Evolutionary conservation across 306 rosid genomes (phyloP).

Genomic region (Cicer arietinum): DNA sequence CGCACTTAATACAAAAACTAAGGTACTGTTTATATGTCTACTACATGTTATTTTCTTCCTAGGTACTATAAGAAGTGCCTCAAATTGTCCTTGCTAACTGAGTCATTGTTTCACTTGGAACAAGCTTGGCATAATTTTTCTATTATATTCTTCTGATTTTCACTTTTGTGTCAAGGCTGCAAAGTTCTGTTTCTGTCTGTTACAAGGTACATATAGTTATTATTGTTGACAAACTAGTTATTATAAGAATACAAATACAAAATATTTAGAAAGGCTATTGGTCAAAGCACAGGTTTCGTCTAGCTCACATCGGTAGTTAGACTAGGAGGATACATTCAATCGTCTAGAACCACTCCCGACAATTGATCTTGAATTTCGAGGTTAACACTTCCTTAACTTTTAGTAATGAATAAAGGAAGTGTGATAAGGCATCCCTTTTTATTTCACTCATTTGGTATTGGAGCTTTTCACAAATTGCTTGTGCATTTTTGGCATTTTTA

Average conservation of each 20-base stretch:
- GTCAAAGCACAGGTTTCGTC: conserved; percentile 15
- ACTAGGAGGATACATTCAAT: conserved; percentile 18
- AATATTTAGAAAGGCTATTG: conserved; percentile 22
- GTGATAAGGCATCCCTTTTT: conserved; percentile 1
- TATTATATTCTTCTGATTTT: neutral
- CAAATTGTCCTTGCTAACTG: conserved; percentile 18
- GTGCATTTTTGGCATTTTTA: conserved; percentile 25
- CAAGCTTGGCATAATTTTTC: conserved; percentile 27
- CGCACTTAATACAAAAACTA: conserved; percentile 83
- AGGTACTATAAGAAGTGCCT: conserved; percentile 9
- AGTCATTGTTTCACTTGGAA: neutral
- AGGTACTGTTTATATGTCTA: conserved; percentile 58
- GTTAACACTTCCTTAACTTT: conserved; percentile 5
- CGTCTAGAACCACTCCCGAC: conserved; percentile 1
- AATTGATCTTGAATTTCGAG: conserved; percentile 14
- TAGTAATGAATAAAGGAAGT: neutral
- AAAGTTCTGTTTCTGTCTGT: conserved; percentile 23
- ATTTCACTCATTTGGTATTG: conserved; percentile 14
- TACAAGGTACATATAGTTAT: neutral
- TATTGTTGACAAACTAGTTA: conserved; percentile 14
- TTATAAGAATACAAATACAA: neutral
- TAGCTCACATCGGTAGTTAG: conserved; percentile 18
- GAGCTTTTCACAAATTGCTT: conserved; percentile 17
- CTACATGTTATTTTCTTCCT: conserved; percentile 33
- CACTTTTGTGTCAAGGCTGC: conserved; percentile 30